These are phyloP conservation scores for Candida dajiaensis DNA, from an alignment of 805 yeast species.

Conservation along the genomic window DNA sequence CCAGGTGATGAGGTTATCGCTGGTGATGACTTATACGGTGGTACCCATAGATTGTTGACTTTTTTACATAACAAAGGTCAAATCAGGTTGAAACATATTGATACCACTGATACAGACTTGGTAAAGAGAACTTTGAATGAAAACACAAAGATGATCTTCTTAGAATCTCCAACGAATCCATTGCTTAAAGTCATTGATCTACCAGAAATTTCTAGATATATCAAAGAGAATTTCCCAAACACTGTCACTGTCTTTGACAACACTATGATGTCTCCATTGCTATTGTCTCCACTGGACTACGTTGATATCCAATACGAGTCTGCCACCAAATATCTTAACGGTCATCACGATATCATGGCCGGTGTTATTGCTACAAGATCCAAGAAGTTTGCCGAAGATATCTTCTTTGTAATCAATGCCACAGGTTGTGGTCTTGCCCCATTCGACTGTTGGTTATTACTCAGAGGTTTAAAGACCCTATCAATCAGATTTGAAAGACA, in stretches of 20 bases:
- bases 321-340: conserved; percentile 88
- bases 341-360: conserved; percentile 97
- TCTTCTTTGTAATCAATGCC: conserved; percentile 78
- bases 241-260: conserved; percentile 82
- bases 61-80: conserved; percentile 60
- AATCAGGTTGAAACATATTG: conserved; percentile 66
- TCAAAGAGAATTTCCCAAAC: conserved; percentile 63
- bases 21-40: conserved; percentile 94
- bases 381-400: conserved; percentile 55
- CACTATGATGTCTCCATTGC: conserved; percentile 93
- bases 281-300: conserved; percentile 77
- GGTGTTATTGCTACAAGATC: conserved; percentile 76
- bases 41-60: conserved; percentile 80
- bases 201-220: conserved; percentile 54
- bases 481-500: conserved; percentile 84
- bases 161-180: conserved; percentile 94
- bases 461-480: conserved; percentile 85
- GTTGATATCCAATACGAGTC: conserved; percentile 91
- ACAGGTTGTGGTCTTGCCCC: conserved; percentile 92
- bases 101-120: conserved; percentile 66
- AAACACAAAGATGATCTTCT: conserved; percentile 69
- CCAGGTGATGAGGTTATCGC: conserved; percentile 93
- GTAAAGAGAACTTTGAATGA: conserved; percentile 50
- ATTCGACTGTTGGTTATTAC: conserved; percentile 84
- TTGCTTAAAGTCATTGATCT: conserved; percentile 83